phyloP scores from a whole-genome alignment of 352 stramenopile genomes.

The Discostella stelligera region DNA sequence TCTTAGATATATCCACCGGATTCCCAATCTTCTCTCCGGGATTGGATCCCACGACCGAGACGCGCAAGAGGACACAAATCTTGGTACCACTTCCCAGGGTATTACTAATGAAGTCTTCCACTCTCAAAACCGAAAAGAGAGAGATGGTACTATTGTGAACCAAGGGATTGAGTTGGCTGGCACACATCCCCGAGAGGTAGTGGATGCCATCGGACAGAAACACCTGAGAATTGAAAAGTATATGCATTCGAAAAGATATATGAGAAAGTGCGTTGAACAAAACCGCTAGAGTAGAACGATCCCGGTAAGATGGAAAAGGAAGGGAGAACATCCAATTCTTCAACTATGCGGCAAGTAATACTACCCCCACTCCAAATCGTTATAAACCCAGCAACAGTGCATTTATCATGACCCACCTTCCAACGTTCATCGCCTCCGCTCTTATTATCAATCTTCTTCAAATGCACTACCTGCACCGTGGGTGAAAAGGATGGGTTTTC shows the following conservation, averaged over 20 bases:
- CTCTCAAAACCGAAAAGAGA: slow-evolving; percentile 47
- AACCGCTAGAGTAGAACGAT: not conserved
- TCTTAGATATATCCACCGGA: slow-evolving; percentile 61
- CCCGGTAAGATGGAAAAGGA: not conserved
- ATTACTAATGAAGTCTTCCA: slow-evolving; percentile 78
- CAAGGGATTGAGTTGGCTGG: slow-evolving; percentile 74
- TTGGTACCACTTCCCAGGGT: slow-evolving; percentile 54
- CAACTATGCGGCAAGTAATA: not conserved
- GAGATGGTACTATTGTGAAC: slow-evolving; percentile 46
- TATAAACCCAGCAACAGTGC: too few species aligned
- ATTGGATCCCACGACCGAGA: slow-evolving; percentile 41
- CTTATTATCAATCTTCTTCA: slow-evolving; percentile 54
- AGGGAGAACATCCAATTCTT: not conserved
- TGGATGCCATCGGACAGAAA: slow-evolving; percentile 72
- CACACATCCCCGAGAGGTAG: slow-evolving; percentile 73
- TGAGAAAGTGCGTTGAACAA: not conserved
- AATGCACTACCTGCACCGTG: slow-evolving; percentile 53
- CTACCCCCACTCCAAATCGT: too few species aligned
- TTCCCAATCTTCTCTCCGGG: slow-evolving; percentile 55
- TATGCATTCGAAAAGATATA: not conserved
- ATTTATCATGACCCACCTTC: slow-evolving; percentile 24
- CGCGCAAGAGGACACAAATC: slow-evolving; percentile 64
- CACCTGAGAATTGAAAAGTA: slow-evolving; percentile 16
- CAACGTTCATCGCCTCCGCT: slow-evolving; percentile 29
- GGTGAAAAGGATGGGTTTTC: slow-evolving; percentile 52